Conservation (phyloP, 352 stramenopile species). For the Phytophthora citricola region DNA sequence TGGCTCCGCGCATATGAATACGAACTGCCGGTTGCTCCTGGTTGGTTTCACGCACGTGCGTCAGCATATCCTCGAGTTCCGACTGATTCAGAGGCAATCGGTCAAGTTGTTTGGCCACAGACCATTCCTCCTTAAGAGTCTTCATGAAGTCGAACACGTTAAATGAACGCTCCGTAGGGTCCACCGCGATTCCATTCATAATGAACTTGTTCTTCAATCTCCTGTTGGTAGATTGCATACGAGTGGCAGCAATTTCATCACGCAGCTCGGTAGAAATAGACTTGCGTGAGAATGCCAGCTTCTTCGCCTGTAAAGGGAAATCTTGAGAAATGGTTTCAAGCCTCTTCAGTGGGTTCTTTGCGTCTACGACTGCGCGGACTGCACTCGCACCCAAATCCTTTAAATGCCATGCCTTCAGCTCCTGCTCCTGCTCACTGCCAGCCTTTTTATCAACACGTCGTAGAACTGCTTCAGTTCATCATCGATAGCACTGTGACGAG, state of each 20-base stretch:
- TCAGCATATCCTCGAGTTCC: constrained; percentile 67
- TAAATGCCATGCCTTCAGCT: constrained; percentile 89
- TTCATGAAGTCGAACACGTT: constrained; percentile 93
- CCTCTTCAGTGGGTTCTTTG: constrained; percentile 78
- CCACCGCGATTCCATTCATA: constrained; percentile 87
- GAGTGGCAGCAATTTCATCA: constrained; percentile 46
- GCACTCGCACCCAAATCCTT: constrained; percentile 90
- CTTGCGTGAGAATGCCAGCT: constrained; percentile 74
- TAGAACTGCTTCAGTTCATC: constrained; percentile 61
- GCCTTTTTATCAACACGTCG: constrained; percentile 59
- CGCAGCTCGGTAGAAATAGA: constrained; percentile 56
- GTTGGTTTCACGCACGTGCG: constrained; percentile 61
- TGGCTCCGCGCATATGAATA: constrained; percentile 68
- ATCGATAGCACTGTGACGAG: constrained; percentile 52
- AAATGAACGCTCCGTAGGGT: constrained; percentile 87
- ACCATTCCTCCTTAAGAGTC: constrained; percentile 80
- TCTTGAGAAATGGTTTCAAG: constrained; percentile 89
- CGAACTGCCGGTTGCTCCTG: constrained; percentile 54
- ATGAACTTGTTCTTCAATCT: constrained; percentile 78
- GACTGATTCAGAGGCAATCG: constrained; percentile 50
- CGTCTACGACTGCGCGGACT: constrained; percentile 68
- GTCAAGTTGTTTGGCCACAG: constrained; percentile 70
- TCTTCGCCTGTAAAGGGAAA: constrained; percentile 88
- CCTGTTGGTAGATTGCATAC: constrained; percentile 37
- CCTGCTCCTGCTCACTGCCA: constrained; percentile 40